These are phyloP conservation scores for Tetrastigma voinierianum DNA, from an alignment of 164 flowering plant species.

Conservation along the genomic window DNA sequence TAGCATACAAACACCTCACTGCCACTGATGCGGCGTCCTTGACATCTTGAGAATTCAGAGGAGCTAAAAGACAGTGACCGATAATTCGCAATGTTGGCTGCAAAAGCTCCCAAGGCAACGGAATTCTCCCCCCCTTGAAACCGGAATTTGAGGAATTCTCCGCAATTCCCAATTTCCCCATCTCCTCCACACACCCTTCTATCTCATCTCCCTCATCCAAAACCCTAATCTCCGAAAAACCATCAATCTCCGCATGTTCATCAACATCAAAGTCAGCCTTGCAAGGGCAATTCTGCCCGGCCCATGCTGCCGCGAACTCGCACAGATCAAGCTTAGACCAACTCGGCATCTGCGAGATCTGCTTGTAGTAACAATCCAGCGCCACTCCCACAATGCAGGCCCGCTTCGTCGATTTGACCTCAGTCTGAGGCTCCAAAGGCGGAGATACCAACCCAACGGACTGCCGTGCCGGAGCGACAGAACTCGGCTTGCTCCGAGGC, in stretches of 20 bases:
- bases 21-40: conserved; percentile 75
- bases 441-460: conserved; percentile 53
- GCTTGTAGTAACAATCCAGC: conserved; percentile 71
- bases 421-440: conserved; percentile 81
- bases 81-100: conserved; percentile 78
- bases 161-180: conserved; percentile 33
- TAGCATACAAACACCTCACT: conserved; percentile 77
- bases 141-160: conserved; percentile 18
- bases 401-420: conserved; percentile 84
- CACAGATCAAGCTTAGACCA: conserved; percentile 88
- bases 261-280: conserved; percentile 24
- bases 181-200: conserved; percentile 30
- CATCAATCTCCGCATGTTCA: conserved; percentile 12
- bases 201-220: conserved; percentile 25
- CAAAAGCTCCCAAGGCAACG: conserved; percentile 91
- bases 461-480: conserved; percentile 8
- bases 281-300: conserved; percentile 79
- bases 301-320: conserved; percentile 63
- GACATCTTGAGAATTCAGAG: conserved; percentile 70
- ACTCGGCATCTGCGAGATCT: conserved; percentile 79
- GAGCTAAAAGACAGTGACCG: conserved; percentile 87
- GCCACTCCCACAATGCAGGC: conserved; percentile 71
- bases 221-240: conserved; percentile 12
- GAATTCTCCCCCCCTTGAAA: conserved; percentile 58
- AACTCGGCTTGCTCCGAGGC: conserved; percentile 33